Percentiles rank a stretch among this genome's conserved stretches.
Conservation (phyloP, 2,329 filamentous ascomycete species). For the Fusarium annulatum region DNA sequence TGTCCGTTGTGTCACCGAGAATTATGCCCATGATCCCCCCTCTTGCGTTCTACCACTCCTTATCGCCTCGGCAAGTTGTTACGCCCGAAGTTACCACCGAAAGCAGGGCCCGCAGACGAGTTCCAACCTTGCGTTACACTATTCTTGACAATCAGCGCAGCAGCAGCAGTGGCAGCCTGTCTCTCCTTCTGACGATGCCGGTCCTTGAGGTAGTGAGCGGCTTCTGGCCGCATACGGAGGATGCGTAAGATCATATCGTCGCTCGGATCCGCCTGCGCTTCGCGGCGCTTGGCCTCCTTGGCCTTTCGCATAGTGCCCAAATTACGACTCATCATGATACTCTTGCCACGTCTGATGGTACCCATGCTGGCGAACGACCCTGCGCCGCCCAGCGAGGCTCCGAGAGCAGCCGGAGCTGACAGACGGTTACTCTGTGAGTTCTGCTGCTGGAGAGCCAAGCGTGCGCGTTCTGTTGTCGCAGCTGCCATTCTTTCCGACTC, state of each 20-base stretch:
- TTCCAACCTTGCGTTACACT: slow-evolving; percentile 75
- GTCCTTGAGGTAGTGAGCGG: slow-evolving; percentile 86
- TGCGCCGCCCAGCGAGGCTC: slow-evolving; percentile 50
- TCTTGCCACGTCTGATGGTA: slow-evolving; percentile 74
- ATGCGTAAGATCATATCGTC: slow-evolving; percentile 99
- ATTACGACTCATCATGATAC: slow-evolving; percentile 94
- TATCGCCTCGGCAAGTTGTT: slow-evolving; percentile 62
- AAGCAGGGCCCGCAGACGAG: slow-evolving; percentile 47
- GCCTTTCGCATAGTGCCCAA: slow-evolving; percentile 95
- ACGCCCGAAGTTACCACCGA: slow-evolving; percentile 56
- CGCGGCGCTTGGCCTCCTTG: slow-evolving; percentile 95
- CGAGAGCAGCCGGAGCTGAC: slow-evolving; percentile 70
- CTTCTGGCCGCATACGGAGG: slow-evolving; percentile 93
- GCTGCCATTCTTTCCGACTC: slow-evolving; percentile 97
- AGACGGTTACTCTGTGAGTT: slow-evolving; percentile 69
- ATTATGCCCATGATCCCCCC: slow-evolving; percentile 9
- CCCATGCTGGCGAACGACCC: slow-evolving; percentile 72
- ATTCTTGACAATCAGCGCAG: slow-evolving; percentile 93
- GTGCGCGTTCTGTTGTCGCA: slow-evolving; percentile 79
- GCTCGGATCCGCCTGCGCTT: slow-evolving; percentile 94
- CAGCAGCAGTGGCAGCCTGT: slow-evolving; percentile 87
- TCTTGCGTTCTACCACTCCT: slow-evolving; percentile 26
- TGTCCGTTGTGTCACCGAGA: not conserved
- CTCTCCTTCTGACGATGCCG: slow-evolving; percentile 93
- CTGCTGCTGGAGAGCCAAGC: slow-evolving; percentile 71